Base-by-base conservation (phyloP, 768 basidiomycete species). In the Auricularia heimuer region DNA sequence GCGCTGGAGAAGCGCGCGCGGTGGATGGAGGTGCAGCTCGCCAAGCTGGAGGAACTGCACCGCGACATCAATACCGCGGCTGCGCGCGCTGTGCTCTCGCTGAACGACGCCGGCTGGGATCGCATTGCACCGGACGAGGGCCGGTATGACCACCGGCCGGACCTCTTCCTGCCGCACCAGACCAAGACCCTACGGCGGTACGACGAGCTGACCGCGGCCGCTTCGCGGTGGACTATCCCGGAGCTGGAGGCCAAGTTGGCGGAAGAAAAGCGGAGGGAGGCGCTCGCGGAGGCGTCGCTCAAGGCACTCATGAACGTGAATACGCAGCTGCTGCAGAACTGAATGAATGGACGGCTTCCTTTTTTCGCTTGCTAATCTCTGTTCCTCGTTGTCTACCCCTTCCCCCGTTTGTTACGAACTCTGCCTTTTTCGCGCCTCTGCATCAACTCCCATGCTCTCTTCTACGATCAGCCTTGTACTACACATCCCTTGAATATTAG, bases 21-120 rank as follows among this genome's bases (percentile, higher is more conserved):
- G 54, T 94, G 92, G 90, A 93, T 94, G 89, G 91, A 94, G 75
- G 89, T 92, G 24, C 92, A 93, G 73, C 75, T 94, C 18, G 90
- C 89, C 0, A 93, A 94, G 72, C 78, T 94, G 42, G 92, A 94
- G 74, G 92, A 92, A 70, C 79, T 94, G 39, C 92, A 94, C 69
- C 87, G 89, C 35, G 92, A 94, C 69, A 93, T 94, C 76, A 94
- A 94, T 74, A 90, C 85, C 2, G 92, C 92, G 4, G 90, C 91
- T 3, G 90, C 92, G 34, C 83, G 87, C 34, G 89, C 90, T 6
- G 86, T 92, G 24, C 80, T 93, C 33, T 83, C 87, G 1, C 88
- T 90, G 78, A 93, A 92, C 69, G 90, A 94, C 75, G 86, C 81
- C 66, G 90, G 92, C 29, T 92, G 91, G 91, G 92, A 91, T 72